Evolutionary conservation across 1,139 yeast genomes (phyloP).

Genomic region (Yamadazyma pseudoaaseri): DNA sequence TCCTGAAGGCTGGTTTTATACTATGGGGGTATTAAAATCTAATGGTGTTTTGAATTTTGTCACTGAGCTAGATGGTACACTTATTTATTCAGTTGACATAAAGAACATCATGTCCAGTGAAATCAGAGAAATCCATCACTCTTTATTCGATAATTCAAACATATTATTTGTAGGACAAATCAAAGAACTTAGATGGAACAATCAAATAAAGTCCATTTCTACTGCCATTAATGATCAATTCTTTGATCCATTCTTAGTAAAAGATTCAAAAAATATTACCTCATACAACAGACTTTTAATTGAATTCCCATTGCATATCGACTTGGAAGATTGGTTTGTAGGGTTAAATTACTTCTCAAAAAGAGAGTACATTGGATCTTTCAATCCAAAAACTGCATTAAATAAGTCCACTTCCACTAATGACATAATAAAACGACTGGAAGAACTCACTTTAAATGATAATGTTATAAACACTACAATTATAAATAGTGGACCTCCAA

Average conservation of each 20-base stretch:
- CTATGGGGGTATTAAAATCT: constrained; percentile 70
- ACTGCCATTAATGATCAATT: constrained; percentile 22
- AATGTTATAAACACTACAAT: not conserved
- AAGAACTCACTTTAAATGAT: constrained; percentile 8
- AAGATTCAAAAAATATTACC: constrained; percentile 34
- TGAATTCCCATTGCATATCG: constrained; percentile 68
- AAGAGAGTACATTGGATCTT: constrained; percentile 52
- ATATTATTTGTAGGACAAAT: constrained; percentile 60
- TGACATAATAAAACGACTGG: constrained; percentile 10
- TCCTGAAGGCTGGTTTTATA: constrained; percentile 68
- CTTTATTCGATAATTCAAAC: constrained; percentile 60
- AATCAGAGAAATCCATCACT: constrained; percentile 65
- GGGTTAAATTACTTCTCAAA: constrained; percentile 68
- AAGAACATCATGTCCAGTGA: constrained; percentile 59
- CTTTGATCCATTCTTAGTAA: constrained; percentile 25
- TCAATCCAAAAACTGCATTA: constrained; percentile 25
- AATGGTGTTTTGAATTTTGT: constrained; percentile 65
- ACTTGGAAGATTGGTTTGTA: constrained; percentile 82
- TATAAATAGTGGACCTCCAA: not conserved
- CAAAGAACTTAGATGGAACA: constrained; percentile 49
- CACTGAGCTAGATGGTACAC: constrained; percentile 64
- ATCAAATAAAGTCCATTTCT: constrained; percentile 33
- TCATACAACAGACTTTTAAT: constrained; percentile 48
- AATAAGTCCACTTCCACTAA: constrained; percentile 11
- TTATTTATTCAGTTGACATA: constrained; percentile 63